Evolutionary conservation across 176 grass and related monocot genomes (phyloP).

Genomic region (Cenchrus fungigraminus): DNA sequence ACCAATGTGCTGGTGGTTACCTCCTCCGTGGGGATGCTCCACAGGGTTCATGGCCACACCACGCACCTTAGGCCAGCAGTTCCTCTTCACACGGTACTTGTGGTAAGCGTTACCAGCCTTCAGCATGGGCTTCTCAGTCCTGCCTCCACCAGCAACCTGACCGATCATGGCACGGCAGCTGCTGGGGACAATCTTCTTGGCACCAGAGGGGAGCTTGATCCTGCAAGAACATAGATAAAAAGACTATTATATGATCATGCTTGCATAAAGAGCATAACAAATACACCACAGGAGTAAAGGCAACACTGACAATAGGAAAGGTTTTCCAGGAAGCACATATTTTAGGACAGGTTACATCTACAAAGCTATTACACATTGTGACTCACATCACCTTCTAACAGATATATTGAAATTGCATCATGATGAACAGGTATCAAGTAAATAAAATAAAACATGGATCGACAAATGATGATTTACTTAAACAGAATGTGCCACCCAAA

Average conservation of each 20-base stretch:
- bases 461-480: too few species aligned
- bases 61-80: conserved; percentile 98
- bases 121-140: conserved; percentile 87
- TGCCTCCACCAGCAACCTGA: conserved; percentile 86
- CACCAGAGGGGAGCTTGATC: conserved; percentile 94
- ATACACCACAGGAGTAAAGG: too few species aligned
- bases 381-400: too few species aligned
- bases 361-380: too few species aligned
- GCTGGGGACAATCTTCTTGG: conserved; percentile 93
- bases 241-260: neutral
- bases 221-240: conserved; percentile 20
- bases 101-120: conserved; percentile 96
- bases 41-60: conserved; percentile 99
- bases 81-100: conserved; percentile 92
- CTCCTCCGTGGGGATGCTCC: conserved; percentile 96
- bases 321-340: too few species aligned
- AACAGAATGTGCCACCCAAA: too few species aligned
- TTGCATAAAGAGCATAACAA: neutral
- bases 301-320: too few species aligned
- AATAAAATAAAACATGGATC: too few species aligned
- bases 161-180: conserved; percentile 91
- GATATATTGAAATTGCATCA: too few species aligned
- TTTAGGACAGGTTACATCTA: too few species aligned
- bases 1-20: conserved; percentile 98
- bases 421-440: too few species aligned